These are phyloP conservation scores for Achlya hypogyna DNA, from an alignment of 352 stramenopile genomes.

Conservation along the genomic window DNA sequence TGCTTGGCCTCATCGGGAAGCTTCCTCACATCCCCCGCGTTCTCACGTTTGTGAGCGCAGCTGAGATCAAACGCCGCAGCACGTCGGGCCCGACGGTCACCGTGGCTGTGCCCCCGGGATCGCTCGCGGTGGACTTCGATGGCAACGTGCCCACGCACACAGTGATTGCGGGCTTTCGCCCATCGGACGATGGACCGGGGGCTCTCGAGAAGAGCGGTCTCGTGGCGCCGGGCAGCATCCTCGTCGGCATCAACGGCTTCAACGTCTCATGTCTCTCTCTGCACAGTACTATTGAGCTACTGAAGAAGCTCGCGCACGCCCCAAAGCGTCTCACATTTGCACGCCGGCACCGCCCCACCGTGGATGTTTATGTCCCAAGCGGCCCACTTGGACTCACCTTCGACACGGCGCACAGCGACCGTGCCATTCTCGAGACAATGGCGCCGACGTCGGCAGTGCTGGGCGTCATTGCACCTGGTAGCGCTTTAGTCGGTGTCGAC, in stretches of 20 bases:
- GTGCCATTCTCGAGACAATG: slow-evolving; percentile 21
- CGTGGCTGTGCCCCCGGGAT: slow-evolving; percentile 30
- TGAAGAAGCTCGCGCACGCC: slow-evolving; percentile 35
- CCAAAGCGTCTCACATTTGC: slow-evolving; percentile 31
- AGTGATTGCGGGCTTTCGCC: slow-evolving; percentile 36
- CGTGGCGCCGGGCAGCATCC: slow-evolving; percentile 30
- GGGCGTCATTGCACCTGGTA: slow-evolving; percentile 34
- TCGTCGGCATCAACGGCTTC: slow-evolving; percentile 41
- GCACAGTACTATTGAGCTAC: slow-evolving; percentile 28
- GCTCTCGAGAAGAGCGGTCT: slow-evolving; percentile 29
- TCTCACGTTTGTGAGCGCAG: slow-evolving; percentile 36
- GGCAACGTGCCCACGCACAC: slow-evolving; percentile 24
- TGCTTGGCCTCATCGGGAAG: slow-evolving; percentile 38
- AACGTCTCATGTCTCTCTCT: slow-evolving; percentile 46
- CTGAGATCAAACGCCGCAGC: background rate
- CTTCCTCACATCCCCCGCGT: slow-evolving; percentile 30
- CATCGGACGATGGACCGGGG: slow-evolving; percentile 24
- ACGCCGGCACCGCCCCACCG: slow-evolving; percentile 16
- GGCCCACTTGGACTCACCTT: slow-evolving; percentile 46
- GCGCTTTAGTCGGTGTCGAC: slow-evolving; percentile 42
- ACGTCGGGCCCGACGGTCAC: background rate
- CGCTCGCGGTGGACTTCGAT: slow-evolving; percentile 43
- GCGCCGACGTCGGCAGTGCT: slow-evolving; percentile 22
- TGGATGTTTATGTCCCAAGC: slow-evolving; percentile 33
- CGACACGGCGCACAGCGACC: slow-evolving; percentile 25